Percentiles rank a stretch among this genome's conserved stretches.
These are phyloP conservation scores for Verbena officinalis DNA, from an alignment of 257 asterid species.

Conservation along the genomic window DNA sequence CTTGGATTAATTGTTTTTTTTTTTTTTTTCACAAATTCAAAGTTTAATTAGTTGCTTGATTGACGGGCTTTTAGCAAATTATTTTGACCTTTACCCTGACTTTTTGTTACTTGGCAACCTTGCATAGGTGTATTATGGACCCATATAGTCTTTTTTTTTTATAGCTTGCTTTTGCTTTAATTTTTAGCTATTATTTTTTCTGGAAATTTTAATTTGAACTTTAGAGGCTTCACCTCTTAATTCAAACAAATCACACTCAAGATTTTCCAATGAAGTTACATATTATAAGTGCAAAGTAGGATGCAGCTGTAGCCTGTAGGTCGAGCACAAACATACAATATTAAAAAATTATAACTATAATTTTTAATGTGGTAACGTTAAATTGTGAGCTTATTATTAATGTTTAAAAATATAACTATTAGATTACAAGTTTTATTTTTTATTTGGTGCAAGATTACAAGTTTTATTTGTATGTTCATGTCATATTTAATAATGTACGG, in stretches of 20 bases:
- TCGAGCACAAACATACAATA: background rate
- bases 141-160: background rate
- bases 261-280: background rate
- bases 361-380: no score
- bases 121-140: conserved; percentile 15
- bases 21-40: no score
- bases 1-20: no score
- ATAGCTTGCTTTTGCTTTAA: conserved; percentile 6
- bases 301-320: background rate
- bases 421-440: no score
- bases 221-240: background rate
- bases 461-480: no score
- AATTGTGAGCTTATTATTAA: no score
- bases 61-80: conserved; percentile 23
- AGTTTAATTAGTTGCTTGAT: conserved; percentile 28
- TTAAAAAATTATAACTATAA: no score
- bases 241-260: background rate
- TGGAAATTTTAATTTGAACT: no score
- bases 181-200: conserved; percentile 5
- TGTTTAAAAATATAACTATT: no score
- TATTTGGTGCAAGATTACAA: no score
- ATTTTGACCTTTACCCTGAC: conserved; percentile 2
- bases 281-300: background rate
- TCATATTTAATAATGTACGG: no score
- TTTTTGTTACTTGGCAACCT: background rate